Evolutionary conservation across 164 flowering plant species (phyloP).

Genomic region (Kalanchoe fedtschenkoi): DNA sequence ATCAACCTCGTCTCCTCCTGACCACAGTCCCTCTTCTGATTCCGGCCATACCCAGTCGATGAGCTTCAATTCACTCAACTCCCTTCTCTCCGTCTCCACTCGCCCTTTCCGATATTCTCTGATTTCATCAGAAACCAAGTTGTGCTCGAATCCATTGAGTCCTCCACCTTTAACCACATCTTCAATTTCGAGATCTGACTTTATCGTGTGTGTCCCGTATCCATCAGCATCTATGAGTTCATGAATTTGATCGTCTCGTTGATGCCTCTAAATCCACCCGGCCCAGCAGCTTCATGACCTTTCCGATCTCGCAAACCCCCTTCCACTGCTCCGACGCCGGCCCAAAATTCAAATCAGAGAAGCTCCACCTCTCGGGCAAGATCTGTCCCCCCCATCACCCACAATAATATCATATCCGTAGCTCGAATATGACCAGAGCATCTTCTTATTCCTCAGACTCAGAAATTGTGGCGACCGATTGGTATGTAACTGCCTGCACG

Average conservation of each 20-base stretch:
- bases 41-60: too few species aligned
- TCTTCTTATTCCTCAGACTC: conserved; percentile 63
- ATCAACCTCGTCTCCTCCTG: too few species aligned
- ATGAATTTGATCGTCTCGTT: conserved; percentile 53
- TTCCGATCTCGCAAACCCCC: conserved; percentile 68
- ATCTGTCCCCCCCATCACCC: conserved; percentile 81
- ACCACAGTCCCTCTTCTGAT: too few species aligned
- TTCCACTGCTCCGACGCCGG: conserved; percentile 69
- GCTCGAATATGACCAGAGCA: conserved; percentile 90
- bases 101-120: too few species aligned
- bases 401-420: conserved; percentile 85
- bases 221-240: conserved; percentile 88
- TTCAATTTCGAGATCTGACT: too few species aligned
- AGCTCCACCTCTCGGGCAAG: conserved; percentile 90
- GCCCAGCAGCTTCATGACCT: conserved; percentile 61
- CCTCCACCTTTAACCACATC: too few species aligned
- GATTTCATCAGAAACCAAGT: too few species aligned
- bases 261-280: conserved; percentile 22
- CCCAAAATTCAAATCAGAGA: conserved; percentile 66
- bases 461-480: conserved; percentile 97
- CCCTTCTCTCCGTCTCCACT: too few species aligned
- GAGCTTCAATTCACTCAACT: too few species aligned
- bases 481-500: conserved; percentile 70
- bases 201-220: conserved; percentile 97
- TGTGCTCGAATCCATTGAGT: too few species aligned